phyloP scores from a whole-genome alignment of 2,329 filamentous ascomycete genomes.

The Ascochyta pisi region DNA sequence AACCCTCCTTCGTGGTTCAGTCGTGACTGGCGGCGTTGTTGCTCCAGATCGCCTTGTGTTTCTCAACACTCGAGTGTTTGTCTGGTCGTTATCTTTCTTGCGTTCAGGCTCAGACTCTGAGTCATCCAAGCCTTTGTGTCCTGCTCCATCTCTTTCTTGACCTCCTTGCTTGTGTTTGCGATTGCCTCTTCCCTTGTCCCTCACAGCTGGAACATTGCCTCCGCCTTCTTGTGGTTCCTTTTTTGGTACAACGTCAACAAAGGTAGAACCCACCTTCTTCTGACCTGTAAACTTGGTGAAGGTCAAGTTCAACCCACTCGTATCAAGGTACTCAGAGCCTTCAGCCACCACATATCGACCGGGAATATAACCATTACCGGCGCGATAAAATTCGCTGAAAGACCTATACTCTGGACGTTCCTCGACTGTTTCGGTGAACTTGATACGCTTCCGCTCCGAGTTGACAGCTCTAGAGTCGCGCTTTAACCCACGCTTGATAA shows the following conservation, averaged over 20 bases:
- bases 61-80: background rate
- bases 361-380: slow-evolving; percentile 28
- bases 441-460: slow-evolving; percentile 23
- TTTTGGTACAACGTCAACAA: slow-evolving; percentile 29
- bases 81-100: background rate
- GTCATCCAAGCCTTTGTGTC: background rate
- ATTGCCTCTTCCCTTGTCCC: background rate
- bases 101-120: background rate
- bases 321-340: slow-evolving; percentile 36
- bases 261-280: slow-evolving; percentile 30
- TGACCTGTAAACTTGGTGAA: slow-evolving; percentile 35
- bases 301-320: slow-evolving; percentile 29
- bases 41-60: background rate
- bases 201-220: background rate
- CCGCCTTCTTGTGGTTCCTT: slow-evolving; percentile 20
- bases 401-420: slow-evolving; percentile 28
- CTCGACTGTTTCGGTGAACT: slow-evolving; percentile 28
- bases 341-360: slow-evolving; percentile 37
- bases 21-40: background rate
- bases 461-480: background rate
- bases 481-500: background rate
- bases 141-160: background rate
- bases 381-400: slow-evolving; percentile 24
- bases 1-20: background rate
- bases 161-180: background rate